Conservation (phyloP, 768 basidiomycete genomes). For the Tulasnella calospora region DNA sequence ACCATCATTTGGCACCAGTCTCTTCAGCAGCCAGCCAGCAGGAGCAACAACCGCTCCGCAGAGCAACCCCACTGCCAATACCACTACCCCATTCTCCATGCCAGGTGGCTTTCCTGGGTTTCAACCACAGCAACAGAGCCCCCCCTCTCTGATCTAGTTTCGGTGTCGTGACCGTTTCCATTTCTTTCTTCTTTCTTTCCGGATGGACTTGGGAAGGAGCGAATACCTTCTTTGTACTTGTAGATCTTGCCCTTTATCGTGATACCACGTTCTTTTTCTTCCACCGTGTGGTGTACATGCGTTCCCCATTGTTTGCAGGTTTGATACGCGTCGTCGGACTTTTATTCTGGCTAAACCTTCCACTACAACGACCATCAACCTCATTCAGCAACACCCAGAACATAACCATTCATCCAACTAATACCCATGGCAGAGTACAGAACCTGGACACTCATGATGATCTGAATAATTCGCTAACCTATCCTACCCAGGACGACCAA, state of each 20-base stretch:
- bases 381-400: neutral
- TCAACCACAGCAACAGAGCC: conserved; percentile 19
- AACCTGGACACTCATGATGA: neutral
- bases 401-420: neutral
- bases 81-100: conserved; percentile 6
- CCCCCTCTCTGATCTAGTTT: conserved; percentile 22
- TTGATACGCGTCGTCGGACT: neutral
- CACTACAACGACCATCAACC: neutral
- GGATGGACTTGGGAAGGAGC: conserved; percentile 6
- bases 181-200: conserved; percentile 30
- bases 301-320: neutral
- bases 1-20: conserved; percentile 15
- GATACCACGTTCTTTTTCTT: conserved; percentile 1
- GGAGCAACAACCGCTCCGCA: neutral
- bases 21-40: conserved; percentile 1
- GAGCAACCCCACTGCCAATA: neutral
- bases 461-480: neutral
- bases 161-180: conserved; percentile 29
- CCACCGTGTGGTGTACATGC: neutral
- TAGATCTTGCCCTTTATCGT: neutral
- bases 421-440: conserved; percentile 11
- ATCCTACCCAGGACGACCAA: neutral
- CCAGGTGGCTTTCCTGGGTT: conserved; percentile 24
- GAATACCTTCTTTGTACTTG: neutral
- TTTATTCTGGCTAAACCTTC: neutral